Evolutionary conservation across 805 yeast genomes (phyloP), one percentile per base, ranked within the genome.

Genomic region (Yarrowia deformans): DNA sequence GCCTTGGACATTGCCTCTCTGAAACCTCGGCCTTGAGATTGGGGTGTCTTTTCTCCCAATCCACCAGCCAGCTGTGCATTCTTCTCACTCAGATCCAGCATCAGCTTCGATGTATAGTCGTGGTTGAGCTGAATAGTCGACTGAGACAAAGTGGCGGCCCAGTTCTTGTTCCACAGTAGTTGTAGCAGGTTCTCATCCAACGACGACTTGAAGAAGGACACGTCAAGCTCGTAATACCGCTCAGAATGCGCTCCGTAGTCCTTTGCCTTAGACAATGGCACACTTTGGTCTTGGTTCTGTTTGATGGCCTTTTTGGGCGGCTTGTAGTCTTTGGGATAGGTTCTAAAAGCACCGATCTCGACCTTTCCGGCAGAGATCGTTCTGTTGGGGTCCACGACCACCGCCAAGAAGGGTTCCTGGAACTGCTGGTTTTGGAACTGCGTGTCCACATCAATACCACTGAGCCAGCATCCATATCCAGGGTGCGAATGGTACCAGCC

Each of bases 401-500:
- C 81, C 0, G 97, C 97, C 70, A 93, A 81, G 75, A 90, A 93
- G 0, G 98, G 98, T 74, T 93, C 98, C 77, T 93, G 97, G 75
- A 88, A 92, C 69, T 85, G 87, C 78, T 93, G 98, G 74, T 93
- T 92, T 75, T 92, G 83, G 29, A 82, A 78, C 76, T 94, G 98
- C 0, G 98, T 94, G 55, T 90, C 88, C 42, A 95, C 97, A 78
- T 94, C 98, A 48, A 94, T 92, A 4, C 95, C 96, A 68, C 95
- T 88, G 54, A 94, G 79, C 97, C 98, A 94, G 77, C 98, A 93
- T 18, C 97, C 98, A 77, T 93, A 94, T 0, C 97, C 97, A 0
- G 99, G 99, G 78, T 94, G 99, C 6, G 94, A 92, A 78, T 83
- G 98, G 79, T 95, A 94, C 99, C 99, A 94, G 10, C 99, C 99